Base-by-base conservation (phyloP, 169 alveolate genomes). In the Perkinsus olseni region DNA sequence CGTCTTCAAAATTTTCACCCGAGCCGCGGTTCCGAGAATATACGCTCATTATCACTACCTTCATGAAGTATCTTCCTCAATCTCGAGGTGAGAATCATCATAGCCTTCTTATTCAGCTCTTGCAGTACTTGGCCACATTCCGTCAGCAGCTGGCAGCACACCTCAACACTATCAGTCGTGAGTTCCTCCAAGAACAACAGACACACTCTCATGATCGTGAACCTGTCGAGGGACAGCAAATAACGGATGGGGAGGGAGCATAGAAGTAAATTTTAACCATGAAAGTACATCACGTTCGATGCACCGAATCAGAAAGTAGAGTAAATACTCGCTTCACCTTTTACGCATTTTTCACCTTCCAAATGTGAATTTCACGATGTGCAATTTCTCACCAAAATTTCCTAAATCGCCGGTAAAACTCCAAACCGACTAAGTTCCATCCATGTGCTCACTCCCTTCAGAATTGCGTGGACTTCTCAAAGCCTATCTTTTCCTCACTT, bases 151-250 rank as follows among this genome's bases (percentile, higher is more conserved):
- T 96, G 97, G 37, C 98, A 97, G 74, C 99, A 98, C 62, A 99
- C 98, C 94, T 98, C 99, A 21, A 99, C 98, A 0, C 99, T 98
- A 94, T 99, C 99, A 91, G 99, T 99, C 13, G 99, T 98, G 24
- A 99, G 98, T 92, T 97, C 97, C 94, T 98, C 99, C 51, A 99
- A 95, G 74, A 99, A 95, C 92, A 99, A 94, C 91, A 98, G 96
- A 62, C 82, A 62, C 37, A 62, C 82, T 62, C 82, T 62, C 82
- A 62, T 62, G 0, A 62, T 62, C 1, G 93, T 98, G 95, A 28
- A 99, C 94, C 95, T 99, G 99, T n/a, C n/a, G 92, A 99, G 95
- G 0, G 99, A 99, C 74, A 98, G 94, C 36, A 98, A 95, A 8
- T 24, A 13, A 62, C 0, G 62, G 24, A 10, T 45, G 24, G 62